Evolutionary conservation across 2,329 filamentous ascomycete species (phyloP).

Genomic region (Ascochyta rabiei): DNA sequence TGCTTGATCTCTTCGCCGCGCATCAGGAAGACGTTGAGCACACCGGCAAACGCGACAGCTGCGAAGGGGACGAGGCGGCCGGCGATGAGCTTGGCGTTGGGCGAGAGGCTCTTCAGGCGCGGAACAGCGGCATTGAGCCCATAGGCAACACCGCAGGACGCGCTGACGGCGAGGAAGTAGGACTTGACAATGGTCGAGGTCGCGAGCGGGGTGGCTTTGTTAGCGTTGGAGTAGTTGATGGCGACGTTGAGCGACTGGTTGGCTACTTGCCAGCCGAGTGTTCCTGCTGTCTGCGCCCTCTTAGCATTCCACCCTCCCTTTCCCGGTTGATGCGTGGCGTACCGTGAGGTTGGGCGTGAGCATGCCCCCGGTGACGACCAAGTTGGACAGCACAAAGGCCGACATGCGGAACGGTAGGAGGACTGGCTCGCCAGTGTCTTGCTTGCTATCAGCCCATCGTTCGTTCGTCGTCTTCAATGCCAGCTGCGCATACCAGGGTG

Average conservation of each 20-base stretch:
- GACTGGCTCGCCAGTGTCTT: constrained; percentile 91
- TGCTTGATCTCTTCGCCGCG: constrained; percentile 91
- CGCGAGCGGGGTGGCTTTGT: constrained; percentile 91
- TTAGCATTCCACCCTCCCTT: constrained; percentile 26
- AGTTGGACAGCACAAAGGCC: constrained; percentile 88
- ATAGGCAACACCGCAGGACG: constrained; percentile 90
- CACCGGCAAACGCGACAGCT: constrained; percentile 88
- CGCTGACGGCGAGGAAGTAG: constrained; percentile 88
- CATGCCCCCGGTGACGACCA: constrained; percentile 96
- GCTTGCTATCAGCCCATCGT: constrained; percentile 17
- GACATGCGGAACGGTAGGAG: constrained; percentile 98
- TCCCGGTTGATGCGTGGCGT: constrained; percentile 35
- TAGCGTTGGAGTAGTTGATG: constrained; percentile 96
- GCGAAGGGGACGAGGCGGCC: constrained; percentile 93
- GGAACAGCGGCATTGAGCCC: constrained; percentile 91
- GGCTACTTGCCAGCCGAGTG: constrained; percentile 89
- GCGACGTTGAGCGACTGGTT: constrained; percentile 99
- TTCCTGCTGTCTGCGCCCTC: constrained; percentile 73
- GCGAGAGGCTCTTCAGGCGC: constrained; percentile 76
- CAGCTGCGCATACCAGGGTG: constrained; percentile 74
- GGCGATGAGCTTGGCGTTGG: constrained; percentile 76
- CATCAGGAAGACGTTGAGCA: constrained; percentile 97
- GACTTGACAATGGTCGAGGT: constrained; percentile 82
- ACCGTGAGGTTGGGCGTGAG: constrained; percentile 84
- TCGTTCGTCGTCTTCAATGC: not conserved